Base-by-base conservation (phyloP, 1,284 basidiomycete species). In the Coniophora puteana region DNA sequence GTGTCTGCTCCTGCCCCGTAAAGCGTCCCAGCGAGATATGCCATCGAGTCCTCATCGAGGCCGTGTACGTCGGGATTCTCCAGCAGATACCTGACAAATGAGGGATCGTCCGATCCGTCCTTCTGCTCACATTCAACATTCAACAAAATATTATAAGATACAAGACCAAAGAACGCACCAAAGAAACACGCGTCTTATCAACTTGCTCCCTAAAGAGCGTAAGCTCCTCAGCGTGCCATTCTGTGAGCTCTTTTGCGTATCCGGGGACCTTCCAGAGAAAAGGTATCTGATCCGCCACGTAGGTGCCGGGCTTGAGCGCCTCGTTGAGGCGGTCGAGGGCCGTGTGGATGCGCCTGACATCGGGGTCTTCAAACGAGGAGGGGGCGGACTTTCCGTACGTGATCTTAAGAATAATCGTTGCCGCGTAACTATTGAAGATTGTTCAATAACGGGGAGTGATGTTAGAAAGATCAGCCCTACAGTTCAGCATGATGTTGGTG, bases 401-500 rank as follows among this genome's bases (percentile, higher is more conserved):
- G 33, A 85, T 62, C 2, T 73, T 69, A 61, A 88, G 69, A 4
- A 83, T 77, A 0, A 85, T 71, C 3, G 76, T 76, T 0, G 80
- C 75, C 0, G 81, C 73, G 49, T 77, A 85, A 28, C 80, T 68
- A 14, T 10, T 27, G 40, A 12, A 16, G 20, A 27, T 14, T 24
- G 14, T 5, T 4, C 41, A 16, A 41, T 20, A 20, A 16, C 16
- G 21, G 5, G n/a, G 1, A 41, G 14, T n/a, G 17, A 4, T 34
- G 12, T 8, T 16, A 24, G 11, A 22, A 2, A 40, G 14, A 16
- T 1, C 6, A 16, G 28, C 23, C 17, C 14, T 34, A 21, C 76
- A 71, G 62, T 48, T 51, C 53, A 4, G 47, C 54, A 38, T 69
- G 68, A 4, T 40, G 48, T 23, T 57, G 52, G 40, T 70, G 68